These are phyloP conservation scores for Mycena sp. DNA, from an alignment of 1,284 basidiomycete genomes.

Conservation along the genomic window DNA sequence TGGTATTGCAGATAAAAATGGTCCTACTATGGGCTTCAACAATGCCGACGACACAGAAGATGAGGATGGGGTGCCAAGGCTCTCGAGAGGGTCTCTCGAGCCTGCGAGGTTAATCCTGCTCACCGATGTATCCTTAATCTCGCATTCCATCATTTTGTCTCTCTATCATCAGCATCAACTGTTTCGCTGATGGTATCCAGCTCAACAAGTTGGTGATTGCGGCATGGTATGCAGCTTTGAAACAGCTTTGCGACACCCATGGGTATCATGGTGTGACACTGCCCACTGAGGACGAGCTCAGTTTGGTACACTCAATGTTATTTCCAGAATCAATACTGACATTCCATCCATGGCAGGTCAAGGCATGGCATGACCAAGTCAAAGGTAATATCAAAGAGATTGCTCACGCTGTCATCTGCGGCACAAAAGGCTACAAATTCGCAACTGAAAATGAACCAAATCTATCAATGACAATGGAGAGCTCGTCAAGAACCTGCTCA, in stretches of 20 bases:
- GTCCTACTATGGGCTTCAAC: too few relatives aligned
- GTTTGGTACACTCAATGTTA: neutral
- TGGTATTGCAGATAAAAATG: too few relatives aligned
- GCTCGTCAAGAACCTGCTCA: neutral
- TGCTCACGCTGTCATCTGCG: neutral
- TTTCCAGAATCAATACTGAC: neutral
- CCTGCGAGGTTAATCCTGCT: neutral
- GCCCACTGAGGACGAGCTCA: neutral
- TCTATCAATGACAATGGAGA: neutral
- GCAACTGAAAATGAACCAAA: neutral
- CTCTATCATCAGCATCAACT: neutral
- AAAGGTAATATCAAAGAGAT: constrained; percentile 2
- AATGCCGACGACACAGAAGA: neutral
- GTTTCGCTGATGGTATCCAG: neutral
- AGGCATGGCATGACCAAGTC: neutral
- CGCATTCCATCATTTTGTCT: neutral
- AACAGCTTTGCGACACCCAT: neutral
- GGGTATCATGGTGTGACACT: neutral
- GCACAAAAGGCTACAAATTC: constrained; percentile 2
- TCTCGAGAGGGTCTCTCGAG: neutral
- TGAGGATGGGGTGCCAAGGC: neutral
- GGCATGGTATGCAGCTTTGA: neutral
- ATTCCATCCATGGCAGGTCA: neutral
- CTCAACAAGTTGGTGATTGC: neutral
- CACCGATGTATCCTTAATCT: constrained; percentile 1